Conservation (phyloP, 257 asterid genomes). For the Pogostemon cablin region DNA sequence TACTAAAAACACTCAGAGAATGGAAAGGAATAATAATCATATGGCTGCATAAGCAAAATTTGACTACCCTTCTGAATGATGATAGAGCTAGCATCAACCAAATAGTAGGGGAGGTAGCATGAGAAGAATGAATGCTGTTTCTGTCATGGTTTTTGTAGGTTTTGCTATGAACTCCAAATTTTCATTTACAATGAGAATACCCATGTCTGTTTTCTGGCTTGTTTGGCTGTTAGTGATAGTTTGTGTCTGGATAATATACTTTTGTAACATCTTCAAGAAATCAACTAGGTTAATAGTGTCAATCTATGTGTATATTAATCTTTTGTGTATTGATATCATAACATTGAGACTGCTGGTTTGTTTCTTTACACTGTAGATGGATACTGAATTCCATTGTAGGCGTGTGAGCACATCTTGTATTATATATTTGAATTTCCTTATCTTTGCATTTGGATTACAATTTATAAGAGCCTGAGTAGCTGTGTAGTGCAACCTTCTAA, state of each 20-base stretch:
- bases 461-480: neutral
- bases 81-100: neutral
- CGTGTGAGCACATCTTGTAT: neutral
- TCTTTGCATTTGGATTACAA: neutral
- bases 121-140: neutral
- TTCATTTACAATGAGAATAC: neutral
- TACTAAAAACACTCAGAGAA: neutral
- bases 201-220: conserved; percentile 6
- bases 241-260: neutral
- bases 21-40: neutral
- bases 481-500: neutral
- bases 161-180: neutral
- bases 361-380: conserved; percentile 4
- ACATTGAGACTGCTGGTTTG: neutral
- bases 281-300: too few relatives aligned
- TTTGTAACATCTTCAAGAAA: neutral
- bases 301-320: too few relatives aligned
- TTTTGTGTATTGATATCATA: conserved; percentile 5
- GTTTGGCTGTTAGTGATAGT: neutral
- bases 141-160: neutral
- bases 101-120: neutral
- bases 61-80: neutral
- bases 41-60: conserved; percentile 1
- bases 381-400: neutral
- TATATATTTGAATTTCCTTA: neutral